A percentile compares a stretch with the other conserved stretches of the same genome.
Conservation (phyloP, 2,329 filamentous ascomycete species). For the Ampelomyces quisqualis region DNA sequence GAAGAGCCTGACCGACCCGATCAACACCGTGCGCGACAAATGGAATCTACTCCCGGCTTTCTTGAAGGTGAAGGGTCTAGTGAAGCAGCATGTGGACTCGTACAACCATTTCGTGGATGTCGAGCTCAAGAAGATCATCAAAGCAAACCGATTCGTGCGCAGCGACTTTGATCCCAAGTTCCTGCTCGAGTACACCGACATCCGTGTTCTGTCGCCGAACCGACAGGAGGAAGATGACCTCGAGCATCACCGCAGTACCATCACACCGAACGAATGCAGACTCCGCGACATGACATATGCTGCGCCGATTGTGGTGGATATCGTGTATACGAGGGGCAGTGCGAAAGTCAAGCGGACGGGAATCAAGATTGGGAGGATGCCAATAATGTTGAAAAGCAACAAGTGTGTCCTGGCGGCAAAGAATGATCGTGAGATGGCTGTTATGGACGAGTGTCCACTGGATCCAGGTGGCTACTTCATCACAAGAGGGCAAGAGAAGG, state of each 20-base stretch:
- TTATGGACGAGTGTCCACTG: conserved; percentile 91
- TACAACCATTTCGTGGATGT: conserved; percentile 98
- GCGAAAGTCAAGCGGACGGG: conserved; percentile 70
- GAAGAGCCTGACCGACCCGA: conserved; percentile 67
- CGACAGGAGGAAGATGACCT: conserved; percentile 73
- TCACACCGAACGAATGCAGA: conserved; percentile 95
- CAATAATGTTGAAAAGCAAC: conserved; percentile 94
- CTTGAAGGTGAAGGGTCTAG: conserved; percentile 92
- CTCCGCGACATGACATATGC: conserved; percentile 97
- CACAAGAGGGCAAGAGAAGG: conserved; percentile 95
- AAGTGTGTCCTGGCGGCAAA: conserved; percentile 86
- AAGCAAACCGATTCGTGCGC: conserved; percentile 81
- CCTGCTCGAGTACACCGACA: conserved; percentile 87
- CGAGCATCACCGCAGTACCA: conserved; percentile 48
- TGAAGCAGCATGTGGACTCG: conserved; percentile 97
- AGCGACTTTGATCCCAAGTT: conserved; percentile 93
- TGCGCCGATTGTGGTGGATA: conserved; percentile 89
- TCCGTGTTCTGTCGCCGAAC: conserved; percentile 79
- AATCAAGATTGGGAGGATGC: conserved; percentile 84
- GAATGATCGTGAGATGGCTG: conserved; percentile 82
- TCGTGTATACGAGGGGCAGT: conserved; percentile 82
- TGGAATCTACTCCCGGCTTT: conserved; percentile 98
- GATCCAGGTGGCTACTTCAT: conserved; percentile 98
- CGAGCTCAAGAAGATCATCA: conserved; percentile 94
- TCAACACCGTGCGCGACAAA: conserved; percentile 78